Evolutionary conservation across 202 grass and related monocot species (phyloP).

Genomic region (Setaria italica): DNA sequence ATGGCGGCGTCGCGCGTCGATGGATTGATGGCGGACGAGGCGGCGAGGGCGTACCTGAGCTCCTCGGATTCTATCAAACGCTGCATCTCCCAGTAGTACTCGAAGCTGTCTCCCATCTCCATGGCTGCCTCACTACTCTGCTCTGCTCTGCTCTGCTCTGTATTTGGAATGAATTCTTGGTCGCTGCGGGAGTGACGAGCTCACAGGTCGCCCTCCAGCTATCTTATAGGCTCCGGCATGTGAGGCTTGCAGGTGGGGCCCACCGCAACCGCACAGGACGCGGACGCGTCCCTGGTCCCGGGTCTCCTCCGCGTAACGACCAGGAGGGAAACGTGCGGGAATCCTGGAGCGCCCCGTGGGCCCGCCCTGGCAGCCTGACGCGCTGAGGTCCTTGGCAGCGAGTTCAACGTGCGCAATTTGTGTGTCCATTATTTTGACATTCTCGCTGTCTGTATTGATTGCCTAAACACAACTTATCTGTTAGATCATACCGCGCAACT

Average conservation of each 20-base stretch:
- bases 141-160: background rate
- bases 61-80: slow-evolving; percentile 64
- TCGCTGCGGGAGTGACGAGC: slow-evolving; percentile 2
- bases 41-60: slow-evolving; percentile 31
- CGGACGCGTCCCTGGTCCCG: background rate
- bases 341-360: background rate
- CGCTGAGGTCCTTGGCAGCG: background rate
- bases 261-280: background rate
- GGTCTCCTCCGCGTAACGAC: slow-evolving; percentile 56
- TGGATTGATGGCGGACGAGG: background rate
- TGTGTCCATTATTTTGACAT: background rate
- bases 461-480: too few species aligned
- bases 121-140: background rate
- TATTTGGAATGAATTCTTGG: background rate
- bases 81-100: slow-evolving; percentile 85
- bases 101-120: slow-evolving; percentile 64
- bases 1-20: background rate
- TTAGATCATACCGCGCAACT: too few species aligned
- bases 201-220: slow-evolving; percentile 5
- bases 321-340: slow-evolving; percentile 49
- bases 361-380: slow-evolving; percentile 7
- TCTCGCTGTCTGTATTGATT: too few species aligned
- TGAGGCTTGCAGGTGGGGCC: background rate
- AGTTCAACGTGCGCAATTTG: slow-evolving; percentile 28
- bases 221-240: slow-evolving; percentile 37